Percentiles rank a stretch among this genome's conserved stretches.
Evolutionary conservation across 352 stramenopile species (phyloP).

Genomic region (Phytophthora chlamydospora): DNA sequence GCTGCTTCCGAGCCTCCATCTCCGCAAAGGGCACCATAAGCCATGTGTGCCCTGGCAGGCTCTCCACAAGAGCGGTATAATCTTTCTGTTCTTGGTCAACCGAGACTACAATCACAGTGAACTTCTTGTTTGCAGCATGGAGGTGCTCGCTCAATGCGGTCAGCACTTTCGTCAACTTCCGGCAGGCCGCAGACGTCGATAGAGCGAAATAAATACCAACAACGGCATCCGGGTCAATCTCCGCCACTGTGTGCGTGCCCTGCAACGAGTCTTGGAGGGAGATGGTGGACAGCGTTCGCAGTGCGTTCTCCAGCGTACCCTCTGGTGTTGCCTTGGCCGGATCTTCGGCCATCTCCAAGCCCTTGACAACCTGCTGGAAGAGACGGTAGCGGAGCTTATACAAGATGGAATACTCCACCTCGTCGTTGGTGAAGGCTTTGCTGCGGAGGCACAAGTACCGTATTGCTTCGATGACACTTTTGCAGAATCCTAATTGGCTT

Average conservation of each 20-base stretch:
- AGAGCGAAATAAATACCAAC: slow-evolving; percentile 82
- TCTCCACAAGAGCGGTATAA: slow-evolving; percentile 54
- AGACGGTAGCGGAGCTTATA: slow-evolving; percentile 77
- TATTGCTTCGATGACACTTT: slow-evolving; percentile 80
- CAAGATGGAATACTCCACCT: slow-evolving; percentile 75
- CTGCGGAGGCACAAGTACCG: slow-evolving; percentile 72
- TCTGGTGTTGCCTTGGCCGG: slow-evolving; percentile 56
- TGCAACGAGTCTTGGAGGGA: slow-evolving; percentile 79
- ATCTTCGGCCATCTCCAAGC: slow-evolving; percentile 60
- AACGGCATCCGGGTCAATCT: slow-evolving; percentile 58
- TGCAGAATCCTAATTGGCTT: slow-evolving; percentile 81
- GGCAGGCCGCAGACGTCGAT: slow-evolving; percentile 51
- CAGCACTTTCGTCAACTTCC: slow-evolving; percentile 60
- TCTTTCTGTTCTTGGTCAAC: slow-evolving; percentile 71
- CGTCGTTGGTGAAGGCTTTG: slow-evolving; percentile 52
- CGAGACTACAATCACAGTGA: slow-evolving; percentile 80
- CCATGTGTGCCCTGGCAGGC: slow-evolving; percentile 68
- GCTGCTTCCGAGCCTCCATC: slow-evolving; percentile 68
- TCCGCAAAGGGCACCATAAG: slow-evolving; percentile 78
- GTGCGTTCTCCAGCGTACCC: slow-evolving; percentile 56
- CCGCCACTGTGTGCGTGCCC: slow-evolving; percentile 62
- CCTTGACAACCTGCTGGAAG: slow-evolving; percentile 58
- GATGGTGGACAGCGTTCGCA: slow-evolving; percentile 66
- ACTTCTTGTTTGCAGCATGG: slow-evolving; percentile 45
- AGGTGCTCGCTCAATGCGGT: slow-evolving; percentile 54